Conservation (phyloP, 2,329 filamentous ascomycete species). For the Hypoxylon sp. region DNA sequence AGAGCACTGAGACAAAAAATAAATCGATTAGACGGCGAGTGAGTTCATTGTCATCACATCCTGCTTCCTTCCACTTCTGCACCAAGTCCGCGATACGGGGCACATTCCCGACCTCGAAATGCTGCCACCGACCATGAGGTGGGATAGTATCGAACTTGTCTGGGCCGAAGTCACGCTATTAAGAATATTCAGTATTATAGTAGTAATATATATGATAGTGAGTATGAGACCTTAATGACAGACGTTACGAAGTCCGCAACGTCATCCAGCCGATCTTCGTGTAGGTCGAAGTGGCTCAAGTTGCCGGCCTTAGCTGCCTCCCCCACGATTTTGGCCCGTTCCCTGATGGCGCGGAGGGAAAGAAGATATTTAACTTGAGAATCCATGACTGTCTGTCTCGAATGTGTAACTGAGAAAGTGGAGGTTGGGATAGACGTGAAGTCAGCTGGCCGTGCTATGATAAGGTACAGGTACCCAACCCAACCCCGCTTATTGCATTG, state of each 20-base stretch:
- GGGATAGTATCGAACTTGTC: conserved; percentile 77
- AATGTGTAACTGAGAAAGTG: conserved; percentile 2
- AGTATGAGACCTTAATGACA: conserved; percentile 16
- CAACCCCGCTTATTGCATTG: conserved; percentile 21
- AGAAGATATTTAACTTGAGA: conserved; percentile 20
- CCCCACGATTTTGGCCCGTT: conserved; percentile 16
- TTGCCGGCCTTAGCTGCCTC: conserved; percentile 16
- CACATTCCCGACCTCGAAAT: conserved; percentile 84
- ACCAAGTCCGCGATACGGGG: conserved; percentile 16
- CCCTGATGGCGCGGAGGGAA: conserved; percentile 7
- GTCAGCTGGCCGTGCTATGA: neutral
- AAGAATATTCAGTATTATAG: neutral
- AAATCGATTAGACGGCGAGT: conserved; percentile 83
- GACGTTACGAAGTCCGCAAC: conserved; percentile 29
- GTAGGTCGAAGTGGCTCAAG: conserved; percentile 19
- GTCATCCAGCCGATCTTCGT: conserved; percentile 11
- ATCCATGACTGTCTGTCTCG: conserved; percentile 13
- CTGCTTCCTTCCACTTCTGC: conserved; percentile 68
- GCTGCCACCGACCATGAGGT: conserved; percentile 87
- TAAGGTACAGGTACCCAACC: conserved; percentile 13
- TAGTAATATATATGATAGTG: neutral
- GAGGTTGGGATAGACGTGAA: neutral
- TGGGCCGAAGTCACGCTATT: conserved; percentile 67
- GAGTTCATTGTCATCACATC: conserved; percentile 79
- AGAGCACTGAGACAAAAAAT: conserved; percentile 65